Evolutionary conservation across 2,329 filamentous ascomycete genomes (phyloP).

Genomic region (Cercospora sp.): DNA sequence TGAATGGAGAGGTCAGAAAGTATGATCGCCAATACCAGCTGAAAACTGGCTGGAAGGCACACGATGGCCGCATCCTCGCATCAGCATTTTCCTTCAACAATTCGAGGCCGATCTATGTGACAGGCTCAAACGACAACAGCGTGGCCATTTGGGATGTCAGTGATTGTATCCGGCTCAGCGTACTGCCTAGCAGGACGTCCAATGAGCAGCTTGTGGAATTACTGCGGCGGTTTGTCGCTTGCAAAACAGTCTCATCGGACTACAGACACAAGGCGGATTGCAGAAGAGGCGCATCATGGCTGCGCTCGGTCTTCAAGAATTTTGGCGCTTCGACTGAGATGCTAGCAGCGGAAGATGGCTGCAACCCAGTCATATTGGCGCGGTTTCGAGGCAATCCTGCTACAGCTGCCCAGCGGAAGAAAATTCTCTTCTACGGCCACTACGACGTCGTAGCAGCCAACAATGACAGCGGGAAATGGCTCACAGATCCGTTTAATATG

Average conservation of each 20-base stretch:
- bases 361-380: conserved; percentile 92
- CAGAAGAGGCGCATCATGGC: conserved; percentile 84
- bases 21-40: conserved; percentile 83
- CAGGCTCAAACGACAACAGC: conserved; percentile 87
- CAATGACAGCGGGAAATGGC: conserved; percentile 78
- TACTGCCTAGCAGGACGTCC: conserved; percentile 53
- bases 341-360: conserved; percentile 73
- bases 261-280: conserved; percentile 88
- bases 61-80: conserved; percentile 82
- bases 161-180: conserved; percentile 53
- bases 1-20: conserved; percentile 72
- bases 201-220: conserved; percentile 64
- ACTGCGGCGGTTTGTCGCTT: conserved; percentile 83
- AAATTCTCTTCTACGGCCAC: conserved; percentile 94
- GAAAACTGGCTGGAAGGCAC: conserved; percentile 75
- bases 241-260: conserved; percentile 86
- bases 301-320: conserved; percentile 87
- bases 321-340: conserved; percentile 88
- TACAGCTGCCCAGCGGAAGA: conserved; percentile 68
- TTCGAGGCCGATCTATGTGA: conserved; percentile 81
- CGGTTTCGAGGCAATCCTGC: conserved; percentile 77
- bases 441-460: conserved; percentile 96
- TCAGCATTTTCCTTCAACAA: conserved; percentile 73
- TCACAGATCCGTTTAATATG: conserved; percentile 83
- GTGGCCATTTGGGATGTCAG: conserved; percentile 84